Evolutionary conservation across 2,329 filamentous ascomycete genomes (phyloP), one percentile per base, ranked within the genome.

Genomic region (Arthrobotrys sphaeroides): DNA sequence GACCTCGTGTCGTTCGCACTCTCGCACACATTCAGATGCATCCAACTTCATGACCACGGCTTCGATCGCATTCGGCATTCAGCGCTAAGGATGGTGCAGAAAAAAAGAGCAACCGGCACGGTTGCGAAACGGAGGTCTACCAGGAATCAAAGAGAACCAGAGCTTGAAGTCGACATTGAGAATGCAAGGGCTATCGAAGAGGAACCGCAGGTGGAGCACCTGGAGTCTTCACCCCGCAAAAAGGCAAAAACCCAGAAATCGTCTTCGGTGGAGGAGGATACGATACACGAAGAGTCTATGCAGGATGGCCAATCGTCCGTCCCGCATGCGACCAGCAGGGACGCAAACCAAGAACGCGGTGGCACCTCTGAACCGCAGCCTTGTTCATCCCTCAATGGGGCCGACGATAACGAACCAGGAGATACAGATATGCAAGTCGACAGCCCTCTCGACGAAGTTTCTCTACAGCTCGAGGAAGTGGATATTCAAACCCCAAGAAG

Each of bases 401-500:
- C 47, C 5, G 10, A 24, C n/a, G 31, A 10, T 12, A 10, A 13
- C 5, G 51, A 24, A 20, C 38, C 59, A 12, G 12, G 5, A 10
- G 64, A 69, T 43, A 42, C 36, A 1, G 18, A 38, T 7, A 69
- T 69, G 72, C 55, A 51, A 16, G 57, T 47, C 24, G 57, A 65
- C 1, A 75, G 57, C 31, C 64, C 72, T 26, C 67, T 66, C 3
- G 59, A 51, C 9, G 72, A 69, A 43, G 64, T 75, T 28, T 75
- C 72, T 13, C 64, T 40, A 38, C 47, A 69, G 28, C n/a, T 75
- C 16, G 64, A 64, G 31, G 57, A 38, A 6, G 72, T 75, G 7
- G 72, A 75, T 38, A 75, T 75, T 18, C 13, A 75, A 69, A 75
- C 72, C 6, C 57, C 64, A 26, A 60, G 26, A 31, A 69, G 65